A percentile compares a stretch with the other conserved stretches of the same genome.
These are phyloP conservation scores for Marchantia paleacea DNA, from an alignment of 225 moss, liverwort and hornwort genomes.

Conservation along the genomic window DNA sequence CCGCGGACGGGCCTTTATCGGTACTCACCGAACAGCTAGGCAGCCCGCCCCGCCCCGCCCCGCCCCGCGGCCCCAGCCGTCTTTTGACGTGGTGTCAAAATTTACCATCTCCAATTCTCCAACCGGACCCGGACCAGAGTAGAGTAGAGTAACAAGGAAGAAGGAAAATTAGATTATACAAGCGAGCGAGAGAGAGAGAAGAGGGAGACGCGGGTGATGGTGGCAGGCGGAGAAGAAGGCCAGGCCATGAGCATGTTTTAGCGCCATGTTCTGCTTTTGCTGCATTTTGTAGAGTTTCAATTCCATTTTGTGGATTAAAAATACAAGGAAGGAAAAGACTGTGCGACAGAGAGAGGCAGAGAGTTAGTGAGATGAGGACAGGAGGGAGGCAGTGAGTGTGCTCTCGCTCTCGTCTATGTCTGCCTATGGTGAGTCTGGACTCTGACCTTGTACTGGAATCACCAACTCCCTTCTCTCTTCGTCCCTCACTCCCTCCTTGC, in stretches of 20 bases:
- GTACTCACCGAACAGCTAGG: neutral
- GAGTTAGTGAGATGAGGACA: neutral
- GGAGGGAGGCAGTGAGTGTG: no score
- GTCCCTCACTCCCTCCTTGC: neutral
- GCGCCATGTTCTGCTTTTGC: no score
- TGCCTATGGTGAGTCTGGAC: neutral
- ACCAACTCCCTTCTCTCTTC: neutral
- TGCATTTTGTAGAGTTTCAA: no score
- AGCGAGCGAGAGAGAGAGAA: neutral
- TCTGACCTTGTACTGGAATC: neutral
- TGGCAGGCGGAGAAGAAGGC: no score
- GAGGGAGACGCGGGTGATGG: neutral
- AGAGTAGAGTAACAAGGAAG: neutral
- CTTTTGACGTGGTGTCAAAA: neutral
- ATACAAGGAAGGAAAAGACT: neutral
- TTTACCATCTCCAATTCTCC: neutral
- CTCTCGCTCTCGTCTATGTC: neutral
- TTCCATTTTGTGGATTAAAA: neutral
- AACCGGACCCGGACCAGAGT: neutral
- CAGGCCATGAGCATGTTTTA: no score
- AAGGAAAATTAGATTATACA: neutral
- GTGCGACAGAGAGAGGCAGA: neutral
- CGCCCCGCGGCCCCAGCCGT: neutral
- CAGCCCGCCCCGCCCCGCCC: neutral
- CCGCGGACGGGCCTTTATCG: no score